Percentiles rank a stretch among this genome's conserved stretches.
Evolutionary conservation across 345 rosid genomes (phyloP).

Genomic region (Lepidium didymum): DNA sequence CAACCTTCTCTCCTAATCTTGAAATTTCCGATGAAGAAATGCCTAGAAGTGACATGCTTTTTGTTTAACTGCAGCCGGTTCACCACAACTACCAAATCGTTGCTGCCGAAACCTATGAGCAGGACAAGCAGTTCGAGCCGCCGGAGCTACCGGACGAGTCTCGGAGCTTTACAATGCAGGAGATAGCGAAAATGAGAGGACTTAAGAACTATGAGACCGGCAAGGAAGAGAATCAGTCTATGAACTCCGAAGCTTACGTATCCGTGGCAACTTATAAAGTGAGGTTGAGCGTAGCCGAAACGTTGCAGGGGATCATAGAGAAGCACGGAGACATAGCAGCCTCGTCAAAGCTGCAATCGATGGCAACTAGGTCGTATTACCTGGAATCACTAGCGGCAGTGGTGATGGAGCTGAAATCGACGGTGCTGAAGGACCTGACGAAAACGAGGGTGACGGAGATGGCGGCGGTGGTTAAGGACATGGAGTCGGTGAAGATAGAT

Average conservation of each 20-base stretch:
- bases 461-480: conserved; percentile 62
- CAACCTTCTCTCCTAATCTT: no score
- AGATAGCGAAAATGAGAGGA: conserved; percentile 24
- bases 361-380: conserved; percentile 49
- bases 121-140: conserved; percentile 25
- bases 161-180: conserved; percentile 24
- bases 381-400: conserved; percentile 60
- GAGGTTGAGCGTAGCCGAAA: conserved; percentile 36
- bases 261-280: conserved; percentile 66
- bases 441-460: conserved; percentile 52
- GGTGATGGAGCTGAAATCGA: conserved; percentile 57
- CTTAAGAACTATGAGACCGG: background rate
- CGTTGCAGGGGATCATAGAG: conserved; percentile 41
- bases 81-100: conserved; percentile 15
- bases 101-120: conserved; percentile 14
- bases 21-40: background rate
- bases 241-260: conserved; percentile 58
- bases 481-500: conserved; percentile 56
- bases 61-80: conserved; percentile 3
- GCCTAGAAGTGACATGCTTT: background rate
- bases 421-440: conserved; percentile 40
- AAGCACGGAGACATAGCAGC: conserved; percentile 74
- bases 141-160: conserved; percentile 28
- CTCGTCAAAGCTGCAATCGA: conserved; percentile 47
- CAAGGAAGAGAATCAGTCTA: conserved; percentile 49